These are phyloP conservation scores for Boletus reticulatus DNA, from an alignment of 768 basidiomycete genomes.

Conservation along the genomic window DNA sequence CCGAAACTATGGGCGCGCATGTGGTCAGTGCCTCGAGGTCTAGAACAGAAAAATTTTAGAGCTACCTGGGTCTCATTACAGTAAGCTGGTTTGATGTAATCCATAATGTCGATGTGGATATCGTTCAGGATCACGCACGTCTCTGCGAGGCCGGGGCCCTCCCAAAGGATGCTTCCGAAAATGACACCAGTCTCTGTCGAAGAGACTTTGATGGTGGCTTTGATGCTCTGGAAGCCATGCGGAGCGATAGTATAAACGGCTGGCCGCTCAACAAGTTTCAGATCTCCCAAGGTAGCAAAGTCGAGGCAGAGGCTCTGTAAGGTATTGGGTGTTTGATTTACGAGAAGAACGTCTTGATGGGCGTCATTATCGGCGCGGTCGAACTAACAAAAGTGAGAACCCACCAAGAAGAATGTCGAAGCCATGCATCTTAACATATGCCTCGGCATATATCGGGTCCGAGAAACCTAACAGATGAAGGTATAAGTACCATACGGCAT, in stretches of 20 bases:
- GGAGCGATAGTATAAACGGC: slow-evolving; percentile 91
- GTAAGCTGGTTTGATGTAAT: slow-evolving; percentile 58
- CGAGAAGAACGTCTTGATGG: slow-evolving; percentile 80
- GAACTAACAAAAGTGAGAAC: slow-evolving; percentile 10
- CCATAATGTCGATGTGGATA: slow-evolving; percentile 93
- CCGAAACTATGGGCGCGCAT: slow-evolving; percentile 60
- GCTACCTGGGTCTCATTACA: slow-evolving; percentile 91
- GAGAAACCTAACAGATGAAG: slow-evolving; percentile 69
- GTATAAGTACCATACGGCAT: neutral
- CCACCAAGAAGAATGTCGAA: slow-evolving; percentile 93
- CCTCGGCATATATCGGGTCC: slow-evolving; percentile 97
- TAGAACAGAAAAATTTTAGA: neutral
- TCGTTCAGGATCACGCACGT: slow-evolving; percentile 94
- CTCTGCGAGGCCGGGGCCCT: slow-evolving; percentile 83
- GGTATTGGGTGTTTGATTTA: slow-evolving; percentile 93
- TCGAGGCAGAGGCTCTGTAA: slow-evolving; percentile 96
- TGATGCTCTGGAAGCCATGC: slow-evolving; percentile 97
- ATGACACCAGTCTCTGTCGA: slow-evolving; percentile 99
- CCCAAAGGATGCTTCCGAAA: slow-evolving; percentile 97
- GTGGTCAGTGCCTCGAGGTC: slow-evolving; percentile 1
- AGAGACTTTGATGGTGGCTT: slow-evolving; percentile 97
- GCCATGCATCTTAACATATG: slow-evolving; percentile 95
- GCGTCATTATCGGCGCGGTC: neutral
- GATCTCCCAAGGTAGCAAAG: slow-evolving; percentile 94
- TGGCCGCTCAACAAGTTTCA: slow-evolving; percentile 97